Conservation (phyloP, 140 eudicot genomes). For the Oenanthe javanica region DNA sequence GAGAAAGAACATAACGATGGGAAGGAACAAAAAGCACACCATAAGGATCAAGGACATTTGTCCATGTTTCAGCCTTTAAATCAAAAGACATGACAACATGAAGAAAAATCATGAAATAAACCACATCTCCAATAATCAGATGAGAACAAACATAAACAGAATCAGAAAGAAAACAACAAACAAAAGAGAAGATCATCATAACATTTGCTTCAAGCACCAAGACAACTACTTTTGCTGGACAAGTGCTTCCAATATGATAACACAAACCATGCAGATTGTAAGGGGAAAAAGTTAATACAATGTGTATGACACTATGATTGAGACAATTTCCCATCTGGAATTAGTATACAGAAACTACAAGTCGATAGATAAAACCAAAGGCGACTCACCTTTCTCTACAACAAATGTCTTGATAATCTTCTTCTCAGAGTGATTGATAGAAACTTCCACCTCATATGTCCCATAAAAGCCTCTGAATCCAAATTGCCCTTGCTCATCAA, state of each 20-base stretch:
- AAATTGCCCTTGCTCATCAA: slow-evolving; percentile 48
- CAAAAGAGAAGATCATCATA: no score
- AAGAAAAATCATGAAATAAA: no score
- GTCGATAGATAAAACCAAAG: slow-evolving; percentile 36
- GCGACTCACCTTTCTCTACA: slow-evolving; percentile 62
- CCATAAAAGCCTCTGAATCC: slow-evolving; percentile 80
- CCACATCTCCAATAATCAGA: no score
- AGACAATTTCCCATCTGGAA: not conserved
- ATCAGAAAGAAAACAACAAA: no score
- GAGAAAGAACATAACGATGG: no score
- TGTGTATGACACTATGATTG: not conserved
- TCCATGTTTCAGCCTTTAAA: no score
- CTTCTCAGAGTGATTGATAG: slow-evolving; percentile 23
- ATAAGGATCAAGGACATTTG: no score
- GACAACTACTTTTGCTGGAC: not conserved
- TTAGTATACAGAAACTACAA: slow-evolving; percentile 14
- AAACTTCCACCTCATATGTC: slow-evolving; percentile 46
- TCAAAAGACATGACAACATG: no score
- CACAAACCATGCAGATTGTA: not conserved
- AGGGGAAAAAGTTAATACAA: not conserved
- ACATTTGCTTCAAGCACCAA: not conserved
- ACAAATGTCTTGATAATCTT: slow-evolving; percentile 54
- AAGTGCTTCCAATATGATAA: not conserved
- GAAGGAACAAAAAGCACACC: no score
- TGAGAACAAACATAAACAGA: no score